Base-by-base conservation (phyloP, 2,329 filamentous ascomycete species). In the Cladosporium cucumerinum region DNA sequence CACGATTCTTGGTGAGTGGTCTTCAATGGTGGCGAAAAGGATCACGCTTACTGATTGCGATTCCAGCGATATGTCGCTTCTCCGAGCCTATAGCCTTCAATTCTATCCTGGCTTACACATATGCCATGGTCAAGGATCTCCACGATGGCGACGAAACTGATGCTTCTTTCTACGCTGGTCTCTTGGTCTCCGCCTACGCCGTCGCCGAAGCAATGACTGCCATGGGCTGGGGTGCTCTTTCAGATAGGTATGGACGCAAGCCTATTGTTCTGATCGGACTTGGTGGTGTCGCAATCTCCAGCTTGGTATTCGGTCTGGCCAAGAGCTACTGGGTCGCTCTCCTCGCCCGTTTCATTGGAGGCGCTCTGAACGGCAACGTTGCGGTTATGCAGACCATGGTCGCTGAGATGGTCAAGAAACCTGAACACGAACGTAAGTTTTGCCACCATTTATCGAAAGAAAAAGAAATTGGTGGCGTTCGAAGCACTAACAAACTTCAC, bases 61-160 rank as follows among this genome's bases (percentile, higher is more conserved):
- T 23, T 34, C 11, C 36, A 64, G 62, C 62, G 57, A 64, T 64
- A 59, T 64, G 62, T 64, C 62, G 62, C 62, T 64, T 64, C 46
- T 64, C 62, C 43, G 62, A 64, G 43, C 62, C 62, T 18, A 64
- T 64, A 49, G 62, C 62, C 18, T 85, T 96, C 69, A 96, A 92
- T 3, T 93, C 91, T 74, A 93, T 96, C 77, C 95, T 93, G 72
- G 92, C 93, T 18, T 97, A 96, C 77, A 90, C 91, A 66, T 94
- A 89, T 89, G 84, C 89, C 66, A 87, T 93, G 71, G 87, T 93
- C 71, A 90, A 90, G 78, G 83, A 86, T 70, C 91, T 91, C 76
- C 74, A 89, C 51, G 83, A 92, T 69, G 90, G 88, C 66, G 83
- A 85, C 70, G 85, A 87, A 69, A 80, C 85, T 78, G 85, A 92